Evolutionary conservation across 2,329 filamentous ascomycete species (phyloP).

Genomic region (Calonectria ilicicola): DNA sequence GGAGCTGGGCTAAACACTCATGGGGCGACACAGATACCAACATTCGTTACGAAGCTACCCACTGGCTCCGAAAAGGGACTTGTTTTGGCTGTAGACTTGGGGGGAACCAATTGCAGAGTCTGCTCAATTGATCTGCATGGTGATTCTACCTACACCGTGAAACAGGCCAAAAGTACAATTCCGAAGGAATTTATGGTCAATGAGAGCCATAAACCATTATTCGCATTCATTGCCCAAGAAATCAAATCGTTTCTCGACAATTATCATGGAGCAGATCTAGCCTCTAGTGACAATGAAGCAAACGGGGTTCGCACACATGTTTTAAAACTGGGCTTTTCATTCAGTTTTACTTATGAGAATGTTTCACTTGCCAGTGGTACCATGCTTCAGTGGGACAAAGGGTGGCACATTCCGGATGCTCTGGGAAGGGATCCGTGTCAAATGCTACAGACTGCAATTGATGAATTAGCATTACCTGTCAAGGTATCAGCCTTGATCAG

Average conservation of each 20-base stretch:
- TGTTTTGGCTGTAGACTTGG: conserved; percentile 47
- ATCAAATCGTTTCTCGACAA: background rate
- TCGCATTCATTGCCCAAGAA: background rate
- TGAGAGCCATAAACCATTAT: conserved; percentile 9
- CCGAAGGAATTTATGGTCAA: conserved; percentile 10
- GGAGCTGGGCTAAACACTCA: background rate
- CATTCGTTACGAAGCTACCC: conserved; percentile 16
- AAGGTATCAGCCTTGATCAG: conserved; percentile 14
- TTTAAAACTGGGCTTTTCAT: conserved; percentile 5
- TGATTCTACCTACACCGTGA: conserved; percentile 78
- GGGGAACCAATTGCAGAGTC: conserved; percentile 50
- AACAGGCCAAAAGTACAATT: conserved; percentile 39
- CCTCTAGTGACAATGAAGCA: background rate
- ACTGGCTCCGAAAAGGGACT: conserved; percentile 14
- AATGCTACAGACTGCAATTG: conserved; percentile 14
- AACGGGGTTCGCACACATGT: background rate
- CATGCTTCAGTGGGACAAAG: conserved; percentile 19
- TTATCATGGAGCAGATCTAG: background rate
- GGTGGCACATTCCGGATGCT: conserved; percentile 12
- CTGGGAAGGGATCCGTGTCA: conserved; percentile 11
- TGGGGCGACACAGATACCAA: conserved; percentile 13
- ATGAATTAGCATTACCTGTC: conserved; percentile 1
- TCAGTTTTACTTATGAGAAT: conserved; percentile 21
- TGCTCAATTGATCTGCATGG: conserved; percentile 55
- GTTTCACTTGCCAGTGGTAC: background rate